phyloP scores from a whole-genome alignment of 768 basidiomycete species.

The Mycena metata region DNA sequence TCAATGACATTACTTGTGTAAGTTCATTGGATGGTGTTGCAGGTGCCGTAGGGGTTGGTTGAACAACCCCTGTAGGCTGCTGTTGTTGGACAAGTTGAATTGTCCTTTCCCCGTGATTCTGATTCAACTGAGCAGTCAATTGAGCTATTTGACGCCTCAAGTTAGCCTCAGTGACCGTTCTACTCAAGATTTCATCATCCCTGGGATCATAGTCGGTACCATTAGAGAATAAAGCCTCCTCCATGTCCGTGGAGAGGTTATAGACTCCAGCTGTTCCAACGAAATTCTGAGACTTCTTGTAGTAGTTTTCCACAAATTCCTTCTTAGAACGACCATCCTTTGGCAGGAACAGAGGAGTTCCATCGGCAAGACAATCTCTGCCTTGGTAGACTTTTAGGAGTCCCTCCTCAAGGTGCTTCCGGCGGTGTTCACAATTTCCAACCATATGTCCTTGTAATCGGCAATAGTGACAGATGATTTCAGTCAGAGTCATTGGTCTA shows the following conservation, averaged over 20 bases:
- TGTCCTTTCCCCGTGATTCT: neutral
- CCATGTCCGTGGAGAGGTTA: neutral
- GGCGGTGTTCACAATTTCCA: too few species aligned
- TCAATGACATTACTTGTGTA: neutral
- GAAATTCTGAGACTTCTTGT: neutral
- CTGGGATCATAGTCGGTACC: neutral
- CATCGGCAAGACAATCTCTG: too few species aligned
- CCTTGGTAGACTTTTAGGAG: too few species aligned
- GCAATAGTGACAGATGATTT: neutral
- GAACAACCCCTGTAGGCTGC: conserved; percentile 4
- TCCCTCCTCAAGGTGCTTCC: too few species aligned
- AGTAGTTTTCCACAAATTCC: neutral
- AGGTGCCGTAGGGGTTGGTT: neutral
- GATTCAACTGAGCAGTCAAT: too few species aligned
- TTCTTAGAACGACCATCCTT: too few species aligned
- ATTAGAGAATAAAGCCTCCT: neutral
- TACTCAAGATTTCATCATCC: neutral
- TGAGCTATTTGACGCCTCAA: neutral
- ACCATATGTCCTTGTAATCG: too few species aligned
- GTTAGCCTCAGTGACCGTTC: neutral
- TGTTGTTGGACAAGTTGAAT: conserved; percentile 14
- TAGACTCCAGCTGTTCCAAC: neutral
- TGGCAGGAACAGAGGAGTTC: too few species aligned
- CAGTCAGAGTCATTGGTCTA: neutral
- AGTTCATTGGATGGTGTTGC: neutral